Conservation (phyloP, 2,329 filamentous ascomycete genomes). For the Colletotrichum tanaceti region DNA sequence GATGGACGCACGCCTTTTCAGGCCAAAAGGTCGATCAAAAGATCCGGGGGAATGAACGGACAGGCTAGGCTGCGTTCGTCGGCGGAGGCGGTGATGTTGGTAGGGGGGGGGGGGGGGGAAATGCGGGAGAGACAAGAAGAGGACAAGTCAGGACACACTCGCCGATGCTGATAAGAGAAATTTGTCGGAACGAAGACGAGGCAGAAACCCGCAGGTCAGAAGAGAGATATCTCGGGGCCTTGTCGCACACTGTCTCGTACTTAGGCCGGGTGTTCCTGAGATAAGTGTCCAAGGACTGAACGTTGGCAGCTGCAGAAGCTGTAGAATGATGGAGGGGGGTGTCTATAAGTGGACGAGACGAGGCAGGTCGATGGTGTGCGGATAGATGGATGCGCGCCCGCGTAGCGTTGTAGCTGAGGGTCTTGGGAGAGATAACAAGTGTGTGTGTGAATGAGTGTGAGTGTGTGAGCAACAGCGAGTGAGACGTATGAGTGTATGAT, state of each 20-base stretch:
- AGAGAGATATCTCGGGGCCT: slow-evolving; percentile 28
- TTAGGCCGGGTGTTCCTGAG: slow-evolving; percentile 31
- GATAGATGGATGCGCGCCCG: slow-evolving; percentile 24
- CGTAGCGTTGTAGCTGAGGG: slow-evolving; percentile 9
- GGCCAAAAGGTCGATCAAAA: slow-evolving; percentile 37
- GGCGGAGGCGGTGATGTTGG: slow-evolving; percentile 31
- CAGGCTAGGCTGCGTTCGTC: slow-evolving; percentile 37
- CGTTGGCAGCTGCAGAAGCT: slow-evolving; percentile 39
- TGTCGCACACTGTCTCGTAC: slow-evolving; percentile 32
- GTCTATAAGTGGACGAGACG: slow-evolving; percentile 27
- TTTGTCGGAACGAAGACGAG: slow-evolving; percentile 13
- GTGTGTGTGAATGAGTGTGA: slow-evolving; percentile 11
- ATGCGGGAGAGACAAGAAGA: slow-evolving; percentile 10
- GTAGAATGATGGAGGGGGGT: slow-evolving; percentile 24
- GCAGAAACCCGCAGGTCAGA: slow-evolving; percentile 3
- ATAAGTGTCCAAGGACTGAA: slow-evolving; percentile 28
- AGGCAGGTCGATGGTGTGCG: slow-evolving; percentile 24
- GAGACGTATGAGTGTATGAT: slow-evolving; percentile 12
- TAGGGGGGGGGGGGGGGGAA: slow-evolving; percentile 26
- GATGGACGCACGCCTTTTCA: slow-evolving; percentile 25
- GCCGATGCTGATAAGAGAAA: slow-evolving; percentile 33
- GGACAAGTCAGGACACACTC: slow-evolving; percentile 1
- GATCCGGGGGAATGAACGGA: slow-evolving; percentile 37
- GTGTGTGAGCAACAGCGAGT: slow-evolving; percentile 10
- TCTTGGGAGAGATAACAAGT: slow-evolving; percentile 22